Evolutionary conservation across 164 flowering plant genomes (phyloP), one percentile per base, ranked within the genome.

Genomic region (Euptelea pleiosperma): DNA sequence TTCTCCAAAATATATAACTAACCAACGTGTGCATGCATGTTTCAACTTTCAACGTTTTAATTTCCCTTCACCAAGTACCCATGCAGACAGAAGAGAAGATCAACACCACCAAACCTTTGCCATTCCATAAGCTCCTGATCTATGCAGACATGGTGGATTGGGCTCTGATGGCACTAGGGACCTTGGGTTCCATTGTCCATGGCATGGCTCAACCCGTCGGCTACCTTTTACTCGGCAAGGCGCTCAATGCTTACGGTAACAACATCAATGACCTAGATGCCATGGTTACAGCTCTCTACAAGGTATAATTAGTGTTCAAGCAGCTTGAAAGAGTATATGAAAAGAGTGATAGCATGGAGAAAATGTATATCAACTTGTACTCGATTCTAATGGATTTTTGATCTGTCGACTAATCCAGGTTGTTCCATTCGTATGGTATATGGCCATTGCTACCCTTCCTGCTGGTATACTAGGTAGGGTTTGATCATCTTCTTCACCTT

Each of bases 401-500:
- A 47, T 30, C 18, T 60, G 36, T 36, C n/a, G 16, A 14, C 1
- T 55, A 48, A 6, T 55, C 5, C 78, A 86, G 89, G 81, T 86
- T 57, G 65, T 86, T 71, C 89, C 89, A 12, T 86, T 44, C 52
- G 89, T 83, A 34, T 86, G 84, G 81, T 83, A 80, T 60, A 83
- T 86, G 89, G 84, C 92, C 25, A 29, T 78, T 11, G 89, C 89
- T 4, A 81, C 89, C 3, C 76, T 86, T 54, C 87, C 89, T 46
- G 89, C 89, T 22, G 92, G 89, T 51, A 54, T 81, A 52, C 65
- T 86, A 37, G 92, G 92, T 86, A 67, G 12, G 54, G 48, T 19
- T 48, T 33, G 3, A n/a, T 15, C 22, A n/a, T 19, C n/a, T 21
- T 28, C 21, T 22, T n/a, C 25, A 29, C 4, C 21, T 26, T 11